Evolutionary conservation across 2,329 filamentous ascomycete species (phyloP).

Genomic region (Calonectria pseudoreteaudii): DNA sequence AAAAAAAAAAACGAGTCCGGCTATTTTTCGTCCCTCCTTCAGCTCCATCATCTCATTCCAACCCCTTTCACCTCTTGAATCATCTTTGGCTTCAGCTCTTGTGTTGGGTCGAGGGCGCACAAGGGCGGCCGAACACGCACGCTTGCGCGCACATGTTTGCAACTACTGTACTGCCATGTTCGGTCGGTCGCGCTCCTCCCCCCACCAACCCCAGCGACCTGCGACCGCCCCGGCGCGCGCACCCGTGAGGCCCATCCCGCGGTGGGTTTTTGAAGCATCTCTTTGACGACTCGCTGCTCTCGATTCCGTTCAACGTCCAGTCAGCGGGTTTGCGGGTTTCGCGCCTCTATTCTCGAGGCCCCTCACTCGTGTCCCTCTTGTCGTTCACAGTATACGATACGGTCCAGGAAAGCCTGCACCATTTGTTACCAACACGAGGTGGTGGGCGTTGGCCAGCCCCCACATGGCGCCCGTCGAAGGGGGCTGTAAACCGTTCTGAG

Average conservation of each 20-base stretch:
- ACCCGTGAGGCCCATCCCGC: background rate
- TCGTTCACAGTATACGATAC: background rate
- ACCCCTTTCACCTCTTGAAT: background rate
- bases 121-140: background rate
- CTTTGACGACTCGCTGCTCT: background rate
- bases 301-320: background rate
- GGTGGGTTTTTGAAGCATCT: background rate
- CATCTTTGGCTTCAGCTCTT: background rate
- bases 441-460: constrained; percentile 9
- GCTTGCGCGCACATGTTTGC: background rate
- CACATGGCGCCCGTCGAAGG: constrained; percentile 7
- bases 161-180: background rate
- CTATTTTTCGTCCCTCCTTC: background rate
- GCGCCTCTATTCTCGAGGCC: constrained; percentile 6
- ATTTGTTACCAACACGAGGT: constrained; percentile 14
- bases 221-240: background rate
- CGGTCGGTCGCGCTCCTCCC: too few species aligned
- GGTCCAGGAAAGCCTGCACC: background rate
- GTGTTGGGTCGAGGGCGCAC: background rate
- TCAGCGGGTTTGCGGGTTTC: background rate
- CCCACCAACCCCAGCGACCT: background rate
- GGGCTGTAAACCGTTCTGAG: constrained; percentile 2
- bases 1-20: background rate
- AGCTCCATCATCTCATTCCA: background rate
- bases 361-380: background rate